Percentiles rank a stretch among this genome's conserved stretches.
Conservation (phyloP, 371 early-diverging fungal genomes). For the Mortierella sp. region DNA sequence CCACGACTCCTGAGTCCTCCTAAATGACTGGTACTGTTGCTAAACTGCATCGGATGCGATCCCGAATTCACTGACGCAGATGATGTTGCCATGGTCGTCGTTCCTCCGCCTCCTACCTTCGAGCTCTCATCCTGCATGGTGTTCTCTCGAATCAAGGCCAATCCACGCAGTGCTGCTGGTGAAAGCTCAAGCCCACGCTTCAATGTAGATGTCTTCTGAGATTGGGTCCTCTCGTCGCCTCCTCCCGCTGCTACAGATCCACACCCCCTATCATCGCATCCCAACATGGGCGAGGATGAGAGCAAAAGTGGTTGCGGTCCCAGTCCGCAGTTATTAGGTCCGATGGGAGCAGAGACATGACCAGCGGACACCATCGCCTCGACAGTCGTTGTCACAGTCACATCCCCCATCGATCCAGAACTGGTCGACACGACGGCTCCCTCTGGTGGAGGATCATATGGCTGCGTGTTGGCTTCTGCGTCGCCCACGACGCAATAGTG, state of each 20-base stretch:
- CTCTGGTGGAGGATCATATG: slow-evolving; percentile 36
- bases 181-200: slow-evolving; percentile 41
- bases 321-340: not conserved
- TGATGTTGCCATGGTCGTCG: slow-evolving; percentile 14
- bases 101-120: slow-evolving; percentile 45
- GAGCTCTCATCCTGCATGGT: slow-evolving; percentile 40
- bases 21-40: slow-evolving; percentile 13
- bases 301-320: slow-evolving; percentile 6
- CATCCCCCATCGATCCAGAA: not conserved
- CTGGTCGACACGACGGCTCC: not conserved
- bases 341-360: slow-evolving; percentile 40
- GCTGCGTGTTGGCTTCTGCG: slow-evolving; percentile 34
- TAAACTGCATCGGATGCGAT: slow-evolving; percentile 27
- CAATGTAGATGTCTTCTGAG: not conserved
- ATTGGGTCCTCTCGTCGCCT: not conserved
- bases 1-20: slow-evolving; percentile 19
- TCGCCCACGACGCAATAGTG: slow-evolving; percentile 47
- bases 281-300: slow-evolving; percentile 8
- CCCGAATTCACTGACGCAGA: not conserved
- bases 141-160: slow-evolving; percentile 40
- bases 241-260: not conserved
- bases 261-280: no score
- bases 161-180: slow-evolving; percentile 36
- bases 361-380: slow-evolving; percentile 46
- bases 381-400: slow-evolving; percentile 30